These are phyloP conservation scores for Inosperma sp. DNA, from an alignment of 768 basidiomycete species.

Conservation along the genomic window DNA sequence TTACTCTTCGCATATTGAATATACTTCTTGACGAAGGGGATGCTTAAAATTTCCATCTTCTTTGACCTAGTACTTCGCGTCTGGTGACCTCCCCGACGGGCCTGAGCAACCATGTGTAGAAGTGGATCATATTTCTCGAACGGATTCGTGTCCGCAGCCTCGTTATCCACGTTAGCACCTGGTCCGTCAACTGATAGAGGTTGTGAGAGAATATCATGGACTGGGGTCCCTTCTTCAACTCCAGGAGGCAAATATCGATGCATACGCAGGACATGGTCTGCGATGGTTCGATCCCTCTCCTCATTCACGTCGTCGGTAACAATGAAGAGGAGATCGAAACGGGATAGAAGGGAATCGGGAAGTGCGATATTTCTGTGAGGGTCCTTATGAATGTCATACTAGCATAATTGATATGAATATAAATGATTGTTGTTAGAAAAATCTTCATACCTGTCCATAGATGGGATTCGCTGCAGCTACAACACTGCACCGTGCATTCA, in stretches of 20 bases:
- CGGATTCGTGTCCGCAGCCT: conserved; percentile 67
- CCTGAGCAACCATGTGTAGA: conserved; percentile 76
- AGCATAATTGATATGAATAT: conserved; percentile 15
- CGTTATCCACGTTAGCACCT: conserved; percentile 45
- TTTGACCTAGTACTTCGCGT: conserved; percentile 56
- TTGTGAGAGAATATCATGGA: conserved; percentile 83
- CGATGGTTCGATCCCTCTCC: conserved; percentile 86
- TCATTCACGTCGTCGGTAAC: conserved; percentile 99
- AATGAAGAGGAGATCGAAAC: conserved; percentile 97
- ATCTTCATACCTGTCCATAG: conserved; percentile 77
- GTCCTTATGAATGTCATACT: conserved; percentile 99
- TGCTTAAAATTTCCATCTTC: conserved; percentile 82
- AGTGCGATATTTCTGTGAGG: conserved; percentile 98
- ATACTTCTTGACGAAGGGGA: conserved; percentile 96
- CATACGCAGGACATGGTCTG: conserved; percentile 96
- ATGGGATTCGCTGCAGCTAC: conserved; percentile 98
- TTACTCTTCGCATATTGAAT: conserved; percentile 96
- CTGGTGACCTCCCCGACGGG: conserved; percentile 39
- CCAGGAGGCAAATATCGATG: conserved; percentile 96
- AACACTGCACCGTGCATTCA: conserved; percentile 97
- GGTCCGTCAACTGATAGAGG: conserved; percentile 85
- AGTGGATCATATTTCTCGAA: conserved; percentile 98
- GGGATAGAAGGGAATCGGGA: conserved; percentile 94
- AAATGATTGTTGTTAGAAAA: conserved; percentile 3
- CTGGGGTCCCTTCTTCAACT: conserved; percentile 92